These are phyloP conservation scores for Phytophthora nicotianae DNA, from an alignment of 352 stramenopile genomes.

Conservation along the genomic window DNA sequence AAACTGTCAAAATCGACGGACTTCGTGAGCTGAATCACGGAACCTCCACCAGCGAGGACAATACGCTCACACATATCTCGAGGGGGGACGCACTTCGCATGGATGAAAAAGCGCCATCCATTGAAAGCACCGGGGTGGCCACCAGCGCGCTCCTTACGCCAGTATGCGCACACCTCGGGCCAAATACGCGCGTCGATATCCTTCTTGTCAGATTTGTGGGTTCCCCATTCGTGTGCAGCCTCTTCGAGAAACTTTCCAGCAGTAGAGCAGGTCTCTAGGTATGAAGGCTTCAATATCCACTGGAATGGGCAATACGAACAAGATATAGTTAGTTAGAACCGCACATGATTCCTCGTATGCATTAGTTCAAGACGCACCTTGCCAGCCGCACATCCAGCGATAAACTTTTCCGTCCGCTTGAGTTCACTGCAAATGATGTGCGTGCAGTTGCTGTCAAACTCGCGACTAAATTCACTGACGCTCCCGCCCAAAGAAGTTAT, in stretches of 20 bases:
- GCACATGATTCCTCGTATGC: neutral
- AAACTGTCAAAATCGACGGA: constrained; percentile 49
- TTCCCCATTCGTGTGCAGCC: constrained; percentile 73
- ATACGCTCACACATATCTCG: constrained; percentile 85
- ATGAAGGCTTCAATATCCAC: constrained; percentile 90
- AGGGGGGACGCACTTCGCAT: constrained; percentile 74
- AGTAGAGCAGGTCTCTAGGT: constrained; percentile 64
- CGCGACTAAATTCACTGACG: constrained; percentile 68
- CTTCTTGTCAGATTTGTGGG: constrained; percentile 51
- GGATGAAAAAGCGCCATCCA: constrained; percentile 77
- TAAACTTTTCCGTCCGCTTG: constrained; percentile 89
- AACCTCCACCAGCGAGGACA: constrained; percentile 56
- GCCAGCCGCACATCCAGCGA: constrained; percentile 77
- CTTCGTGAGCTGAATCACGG: constrained; percentile 66
- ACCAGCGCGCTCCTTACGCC: constrained; percentile 57
- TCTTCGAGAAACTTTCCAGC: constrained; percentile 80
- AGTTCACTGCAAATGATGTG: constrained; percentile 90
- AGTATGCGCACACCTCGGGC: constrained; percentile 60
- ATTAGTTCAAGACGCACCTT: constrained; percentile 54
- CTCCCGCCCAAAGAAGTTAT: constrained; percentile 65
- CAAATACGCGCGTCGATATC: constrained; percentile 82
- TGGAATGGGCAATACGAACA: constrained; percentile 28
- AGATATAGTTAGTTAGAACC: constrained; percentile 9
- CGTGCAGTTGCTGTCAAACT: constrained; percentile 74
- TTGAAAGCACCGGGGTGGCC: constrained; percentile 63